Conservation (phyloP, 495 filamentous ascomycete genomes). For the Aspergillus steynii region DNA sequence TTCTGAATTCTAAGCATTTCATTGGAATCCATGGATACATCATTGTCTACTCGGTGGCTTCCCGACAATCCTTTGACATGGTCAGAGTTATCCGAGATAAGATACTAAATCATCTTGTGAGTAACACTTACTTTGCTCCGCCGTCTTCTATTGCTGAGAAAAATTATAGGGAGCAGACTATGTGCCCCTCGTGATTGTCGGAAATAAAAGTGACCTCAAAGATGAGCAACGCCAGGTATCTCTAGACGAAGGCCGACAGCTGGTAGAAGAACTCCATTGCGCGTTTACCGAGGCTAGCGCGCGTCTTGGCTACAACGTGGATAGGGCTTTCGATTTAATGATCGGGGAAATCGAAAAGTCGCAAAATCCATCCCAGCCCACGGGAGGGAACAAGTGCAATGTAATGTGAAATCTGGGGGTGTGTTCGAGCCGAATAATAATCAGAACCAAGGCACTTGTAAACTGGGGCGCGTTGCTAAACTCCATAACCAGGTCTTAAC, state of each 20-base stretch:
- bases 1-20: constrained; percentile 97
- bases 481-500: neutral
- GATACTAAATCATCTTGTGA: constrained; percentile 92
- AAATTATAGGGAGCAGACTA: constrained; percentile 77
- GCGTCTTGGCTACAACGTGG: constrained; percentile 89
- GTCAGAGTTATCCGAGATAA: constrained; percentile 92
- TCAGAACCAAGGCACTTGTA: neutral
- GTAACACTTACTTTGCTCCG: constrained; percentile 23
- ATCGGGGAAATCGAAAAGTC: constrained; percentile 93
- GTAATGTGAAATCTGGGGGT: constrained; percentile 65
- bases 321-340: constrained; percentile 89
- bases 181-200: constrained; percentile 91
- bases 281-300: constrained; percentile 94
- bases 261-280: constrained; percentile 85
- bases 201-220: constrained; percentile 95
- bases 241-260: constrained; percentile 73
- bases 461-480: neutral
- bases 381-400: constrained; percentile 74
- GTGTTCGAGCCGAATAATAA: neutral
- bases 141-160: neutral
- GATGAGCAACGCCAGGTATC: constrained; percentile 91
- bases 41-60: constrained; percentile 94
- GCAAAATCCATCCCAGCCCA: constrained; percentile 83
- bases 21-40: constrained; percentile 99
- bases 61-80: constrained; percentile 95